Evolutionary conservation across 2,329 filamentous ascomycete genomes (phyloP).

Genomic region (Penicillium sp.): DNA sequence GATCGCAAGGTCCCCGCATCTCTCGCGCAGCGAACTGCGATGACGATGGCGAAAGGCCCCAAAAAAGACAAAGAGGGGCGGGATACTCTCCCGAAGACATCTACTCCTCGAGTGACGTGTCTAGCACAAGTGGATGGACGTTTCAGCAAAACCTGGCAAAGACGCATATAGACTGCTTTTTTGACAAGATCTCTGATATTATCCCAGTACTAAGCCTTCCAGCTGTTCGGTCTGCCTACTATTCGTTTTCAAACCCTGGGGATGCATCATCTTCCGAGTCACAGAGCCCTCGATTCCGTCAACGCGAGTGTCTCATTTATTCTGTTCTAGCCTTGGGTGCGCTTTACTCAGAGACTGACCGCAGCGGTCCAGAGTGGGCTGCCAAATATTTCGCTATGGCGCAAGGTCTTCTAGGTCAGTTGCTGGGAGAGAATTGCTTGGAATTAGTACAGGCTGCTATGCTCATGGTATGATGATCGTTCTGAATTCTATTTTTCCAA

Average conservation of each 20-base stretch:
- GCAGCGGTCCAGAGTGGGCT: neutral
- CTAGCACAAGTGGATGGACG: neutral
- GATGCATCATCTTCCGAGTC: no score
- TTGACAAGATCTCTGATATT: neutral
- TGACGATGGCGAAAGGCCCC: neutral
- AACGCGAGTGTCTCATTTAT: neutral
- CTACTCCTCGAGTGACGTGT: neutral
- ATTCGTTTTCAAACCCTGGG: neutral
- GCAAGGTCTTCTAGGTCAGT: neutral
- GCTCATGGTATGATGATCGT: conserved; percentile 4
- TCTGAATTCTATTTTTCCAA: neutral
- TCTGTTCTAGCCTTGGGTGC: conserved; percentile 2
- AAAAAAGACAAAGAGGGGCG: neutral
- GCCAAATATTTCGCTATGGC: conserved; percentile 2
- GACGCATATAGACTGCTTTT: neutral
- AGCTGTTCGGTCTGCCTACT: neutral
- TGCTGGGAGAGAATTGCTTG: neutral
- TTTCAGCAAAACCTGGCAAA: neutral
- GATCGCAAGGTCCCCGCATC: neutral
- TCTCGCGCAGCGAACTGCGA: neutral
- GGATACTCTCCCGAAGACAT: neutral
- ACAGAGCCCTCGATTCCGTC: neutral
- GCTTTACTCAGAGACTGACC: neutral
- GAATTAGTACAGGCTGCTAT: conserved; percentile 5
- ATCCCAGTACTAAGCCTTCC: neutral